Base-by-base conservation (phyloP, 2,329 filamentous ascomycete genomes). In the Sporothrix sp. region DNA sequence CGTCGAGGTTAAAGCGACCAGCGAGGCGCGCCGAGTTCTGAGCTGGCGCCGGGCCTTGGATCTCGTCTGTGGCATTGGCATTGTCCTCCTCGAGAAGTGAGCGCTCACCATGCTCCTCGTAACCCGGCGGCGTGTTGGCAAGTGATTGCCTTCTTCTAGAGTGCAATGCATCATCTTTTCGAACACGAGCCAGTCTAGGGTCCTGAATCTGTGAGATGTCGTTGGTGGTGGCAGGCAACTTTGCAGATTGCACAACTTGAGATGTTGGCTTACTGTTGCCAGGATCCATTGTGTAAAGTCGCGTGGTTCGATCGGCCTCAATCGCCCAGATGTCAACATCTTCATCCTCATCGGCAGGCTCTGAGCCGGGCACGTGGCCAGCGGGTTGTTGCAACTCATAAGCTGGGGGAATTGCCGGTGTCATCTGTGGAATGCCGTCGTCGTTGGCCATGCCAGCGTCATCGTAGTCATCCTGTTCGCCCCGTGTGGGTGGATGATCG, bases 251-350 rank as follows among this genome's bases (percentile, higher is more conserved):
- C 25, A 37, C n/a, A 9, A 14, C n/a, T n/a, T n/a, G n/a, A n/a
- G 27, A 25, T 7, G n/a, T 16, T 37, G 32, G 27, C 20, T 30
- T 16, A 25, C 4, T 18, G 42, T 27, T 33, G 42, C 42, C 32
- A 6, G 16, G 25, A n/a, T 48, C 7, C 20, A 57, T 60, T 6
- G 55, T 49, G 8, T 62, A 57, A 5, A 56, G 61, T 9, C 72
- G 70, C 1, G 68, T 68, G 7, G 68, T 64, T 11, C 76, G 70
- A 48, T 71, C 68, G 10, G 76, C 77, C 59, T 81, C 78, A 21
- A 79, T 59, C 28, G 75, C 76, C 76, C 77, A 81, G 10, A 81
- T 68, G 55, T 81, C 71, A 3, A 65, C 66, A 10, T 71, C 72
- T 3, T 71, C 69, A n/a, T 50, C 42, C 8, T 37, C 47, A 7